Conservation (phyloP, 192 early-diverging fungal species). For the Spizellomyces sp. region DNA sequence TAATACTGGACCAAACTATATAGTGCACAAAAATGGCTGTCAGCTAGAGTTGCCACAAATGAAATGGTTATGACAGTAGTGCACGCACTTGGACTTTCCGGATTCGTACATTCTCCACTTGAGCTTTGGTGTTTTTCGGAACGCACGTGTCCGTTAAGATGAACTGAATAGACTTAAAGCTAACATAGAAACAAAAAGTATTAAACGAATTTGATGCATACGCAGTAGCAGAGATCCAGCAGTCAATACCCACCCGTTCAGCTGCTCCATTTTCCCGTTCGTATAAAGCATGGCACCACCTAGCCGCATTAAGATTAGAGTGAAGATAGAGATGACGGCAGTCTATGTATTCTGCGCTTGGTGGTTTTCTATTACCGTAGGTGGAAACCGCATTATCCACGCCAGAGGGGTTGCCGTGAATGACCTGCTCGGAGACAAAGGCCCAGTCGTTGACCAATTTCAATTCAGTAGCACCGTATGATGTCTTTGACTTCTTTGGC, state of each 20-base stretch:
- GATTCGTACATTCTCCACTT: slow-evolving; percentile 75
- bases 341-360: not conserved
- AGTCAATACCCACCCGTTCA: slow-evolving; percentile 46
- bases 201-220: slow-evolving; percentile 13
- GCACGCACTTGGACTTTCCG: slow-evolving; percentile 18
- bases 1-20: slow-evolving; percentile 31
- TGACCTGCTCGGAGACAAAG: slow-evolving; percentile 88
- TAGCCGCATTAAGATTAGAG: slow-evolving; percentile 14
- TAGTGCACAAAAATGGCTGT: too few relatives aligned
- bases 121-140: slow-evolving; percentile 83
- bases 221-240: slow-evolving; percentile 1
- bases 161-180: slow-evolving; percentile 70
- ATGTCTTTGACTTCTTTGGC: not conserved
- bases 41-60: too few relatives aligned
- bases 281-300: slow-evolving; percentile 75
- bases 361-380: slow-evolving; percentile 57
- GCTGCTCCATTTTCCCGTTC: slow-evolving; percentile 58
- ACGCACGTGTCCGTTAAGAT: slow-evolving; percentile 89
- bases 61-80: too few relatives aligned
- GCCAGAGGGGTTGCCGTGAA: slow-evolving; percentile 94
- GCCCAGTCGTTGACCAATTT: slow-evolving; percentile 86
- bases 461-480: slow-evolving; percentile 30
- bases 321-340: not conserved
- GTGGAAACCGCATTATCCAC: slow-evolving; percentile 92
- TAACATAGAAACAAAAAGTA: slow-evolving; percentile 12